Evolutionary conservation across 345 rosid genomes (phyloP), one percentile per base, ranked within the genome.

Genomic region (Salix caprea): DNA sequence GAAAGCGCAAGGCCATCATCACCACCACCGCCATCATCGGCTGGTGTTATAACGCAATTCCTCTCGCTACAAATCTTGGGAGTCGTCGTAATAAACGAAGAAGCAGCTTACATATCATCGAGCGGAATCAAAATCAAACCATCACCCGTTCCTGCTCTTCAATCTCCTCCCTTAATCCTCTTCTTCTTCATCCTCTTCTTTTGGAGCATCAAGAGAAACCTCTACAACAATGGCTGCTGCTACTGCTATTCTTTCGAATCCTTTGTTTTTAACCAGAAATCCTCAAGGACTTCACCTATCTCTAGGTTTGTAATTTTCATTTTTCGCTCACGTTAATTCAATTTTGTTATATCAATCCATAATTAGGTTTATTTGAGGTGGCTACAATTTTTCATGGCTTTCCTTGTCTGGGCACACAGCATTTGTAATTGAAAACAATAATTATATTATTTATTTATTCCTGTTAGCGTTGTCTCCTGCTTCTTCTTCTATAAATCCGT

Each of bases 191-290:
- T 28, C 30, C 12, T 46, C 46, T 37, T 48, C 40, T 36, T 71
- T 13, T 18, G 26, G 15, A 9, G 5, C 30, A 32, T 23, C 7
- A 74, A 80, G 70, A 52, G 88, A 88, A 94, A 82, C 84, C 46
- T 19, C 91, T n/a, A 72, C 56, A 50, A 16, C 56, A 50, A 50
- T 50, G 56, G 56, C 56, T 50, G 56, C 56, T 15, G 56, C 56
- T 14, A 46, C 52, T 50, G 21, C 21, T 61, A 24, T 23, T 12
- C 12, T 89, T 65, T 84, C 92, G 21, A 85, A 76, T 74, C 82
- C 91, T 60, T 78, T 88, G 86, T 84, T 86, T 79, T 72, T 87
- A 8, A 67, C 92, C 61, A 84, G 60, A 62, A 83, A 73, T 76
- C 76, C 83, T 64, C 70, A 66, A 34, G 16, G 16, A 30, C 67